Percentiles rank a stretch among this genome's conserved stretches.
Conservation (phyloP, 768 basidiomycete species). For the Coprinopsis strossmayeri region DNA sequence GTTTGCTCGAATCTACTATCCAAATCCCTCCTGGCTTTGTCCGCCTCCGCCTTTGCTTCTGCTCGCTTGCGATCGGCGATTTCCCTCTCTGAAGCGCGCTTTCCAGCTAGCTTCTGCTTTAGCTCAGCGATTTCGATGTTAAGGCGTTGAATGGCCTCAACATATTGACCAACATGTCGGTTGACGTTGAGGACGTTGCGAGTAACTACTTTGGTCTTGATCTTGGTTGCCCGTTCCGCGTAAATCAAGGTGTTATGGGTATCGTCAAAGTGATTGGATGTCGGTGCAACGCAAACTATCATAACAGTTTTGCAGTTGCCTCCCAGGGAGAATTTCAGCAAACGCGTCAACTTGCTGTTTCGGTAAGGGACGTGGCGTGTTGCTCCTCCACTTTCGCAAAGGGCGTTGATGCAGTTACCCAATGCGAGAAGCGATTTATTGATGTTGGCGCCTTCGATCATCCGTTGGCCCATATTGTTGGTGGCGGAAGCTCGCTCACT, state of each 20-base stretch:
- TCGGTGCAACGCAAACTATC: slow-evolving; percentile 97
- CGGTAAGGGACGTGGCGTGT: slow-evolving; percentile 92
- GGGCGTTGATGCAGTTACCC: slow-evolving; percentile 97
- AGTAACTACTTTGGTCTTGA: slow-evolving; percentile 96
- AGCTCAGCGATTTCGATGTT: slow-evolving; percentile 79
- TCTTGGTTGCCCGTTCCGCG: slow-evolving; percentile 96
- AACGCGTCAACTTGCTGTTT: slow-evolving; percentile 95
- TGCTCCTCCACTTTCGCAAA: slow-evolving; percentile 89
- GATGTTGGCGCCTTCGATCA: slow-evolving; percentile 99
- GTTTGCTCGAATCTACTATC: slow-evolving; percentile 66
- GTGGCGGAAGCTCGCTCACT: slow-evolving; percentile 97
- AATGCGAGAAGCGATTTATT: slow-evolving; percentile 97
- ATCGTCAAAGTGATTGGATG: slow-evolving; percentile 94
- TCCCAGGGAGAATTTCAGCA: slow-evolving; percentile 96
- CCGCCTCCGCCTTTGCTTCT: slow-evolving; percentile 71
- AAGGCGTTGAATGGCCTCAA: slow-evolving; percentile 88
- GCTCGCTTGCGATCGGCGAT: slow-evolving; percentile 57
- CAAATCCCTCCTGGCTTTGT: slow-evolving; percentile 68
- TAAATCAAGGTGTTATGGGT: slow-evolving; percentile 98
- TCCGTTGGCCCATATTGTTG: slow-evolving; percentile 94
- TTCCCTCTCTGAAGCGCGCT: slow-evolving; percentile 55
- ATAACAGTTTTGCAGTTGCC: slow-evolving; percentile 99
- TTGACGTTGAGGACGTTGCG: slow-evolving; percentile 94
- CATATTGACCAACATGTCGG: slow-evolving; percentile 91
- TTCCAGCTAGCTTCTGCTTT: slow-evolving; percentile 78